phyloP scores from a whole-genome alignment of 805 yeast genomes.

The Yamadazyma sp. region DNA sequence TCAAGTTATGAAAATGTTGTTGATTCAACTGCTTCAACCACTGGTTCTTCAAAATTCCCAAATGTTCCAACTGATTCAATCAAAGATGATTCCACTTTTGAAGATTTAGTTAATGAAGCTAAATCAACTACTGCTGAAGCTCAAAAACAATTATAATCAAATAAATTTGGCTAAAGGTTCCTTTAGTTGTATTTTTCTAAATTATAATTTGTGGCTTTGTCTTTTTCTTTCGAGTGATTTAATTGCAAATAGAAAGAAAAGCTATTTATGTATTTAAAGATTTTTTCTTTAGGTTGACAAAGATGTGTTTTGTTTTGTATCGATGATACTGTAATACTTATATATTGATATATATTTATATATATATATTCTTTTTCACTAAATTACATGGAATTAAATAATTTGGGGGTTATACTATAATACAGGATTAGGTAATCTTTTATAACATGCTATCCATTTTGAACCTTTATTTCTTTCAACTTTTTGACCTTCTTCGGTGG shows the following conservation, averaged over 20 bases:
- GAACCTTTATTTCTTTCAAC: conserved; percentile 86
- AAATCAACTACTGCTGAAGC: conserved; percentile 14
- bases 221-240: too few species aligned
- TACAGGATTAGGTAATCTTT: conserved; percentile 62
- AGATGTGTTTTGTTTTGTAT: background rate
- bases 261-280: too few species aligned
- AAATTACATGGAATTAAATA: too few species aligned
- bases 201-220: too few species aligned
- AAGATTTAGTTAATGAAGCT: conserved; percentile 23
- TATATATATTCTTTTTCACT: too few species aligned
- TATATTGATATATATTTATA: conserved; percentile 2
- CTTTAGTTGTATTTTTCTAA: too few species aligned
- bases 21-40: conserved; percentile 13
- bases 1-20: conserved; percentile 32
- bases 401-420: conserved; percentile 7
- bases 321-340: conserved; percentile 2
- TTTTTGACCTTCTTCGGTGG: conserved; percentile 98
- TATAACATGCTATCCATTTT: conserved; percentile 86
- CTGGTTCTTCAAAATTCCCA: conserved; percentile 30
- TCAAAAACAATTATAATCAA: conserved; percentile 9
- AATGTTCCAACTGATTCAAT: conserved; percentile 33
- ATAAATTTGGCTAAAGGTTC: too few species aligned
- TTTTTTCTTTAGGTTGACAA: background rate
- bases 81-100: conserved; percentile 19
- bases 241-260: too few species aligned